Evolutionary conservation across 345 rosid species (phyloP).

Genomic region (Eucalyptus virginea): DNA sequence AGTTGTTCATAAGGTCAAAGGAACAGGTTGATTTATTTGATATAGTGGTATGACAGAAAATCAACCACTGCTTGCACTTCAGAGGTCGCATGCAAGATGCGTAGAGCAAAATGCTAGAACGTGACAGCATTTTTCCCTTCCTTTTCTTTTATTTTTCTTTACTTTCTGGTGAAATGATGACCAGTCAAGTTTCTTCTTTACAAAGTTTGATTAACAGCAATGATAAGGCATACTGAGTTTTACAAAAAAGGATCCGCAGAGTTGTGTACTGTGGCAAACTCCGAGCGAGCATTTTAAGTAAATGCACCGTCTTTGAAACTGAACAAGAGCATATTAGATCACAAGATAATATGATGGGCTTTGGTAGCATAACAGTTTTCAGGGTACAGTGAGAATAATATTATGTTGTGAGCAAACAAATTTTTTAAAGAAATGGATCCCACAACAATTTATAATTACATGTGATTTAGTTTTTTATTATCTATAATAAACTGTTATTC

Average conservation of each 20-base stretch:
- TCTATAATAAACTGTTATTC: too few relatives aligned
- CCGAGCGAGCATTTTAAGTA: neutral
- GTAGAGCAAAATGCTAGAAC: neutral
- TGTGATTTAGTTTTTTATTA: too few relatives aligned
- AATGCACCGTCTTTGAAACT: neutral
- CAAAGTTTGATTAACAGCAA: neutral
- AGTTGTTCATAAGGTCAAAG: neutral
- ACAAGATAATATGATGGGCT: too few relatives aligned
- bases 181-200: fast-evolving
- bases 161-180: neutral
- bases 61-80: neutral
- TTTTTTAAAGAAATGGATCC: fast-evolving
- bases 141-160: neutral
- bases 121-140: neutral
- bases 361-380: fast-evolving
- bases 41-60: neutral
- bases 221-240: neutral
- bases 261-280: neutral
- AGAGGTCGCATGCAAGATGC: neutral
- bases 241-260: neutral
- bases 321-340: neutral
- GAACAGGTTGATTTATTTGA: neutral
- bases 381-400: too few relatives aligned
- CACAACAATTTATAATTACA: too few relatives aligned
- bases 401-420: fast-evolving